A percentile compares a stretch with the other conserved stretches of the same genome.
Conservation (phyloP, 768 basidiomycete genomes). For the Russula compacta region DNA sequence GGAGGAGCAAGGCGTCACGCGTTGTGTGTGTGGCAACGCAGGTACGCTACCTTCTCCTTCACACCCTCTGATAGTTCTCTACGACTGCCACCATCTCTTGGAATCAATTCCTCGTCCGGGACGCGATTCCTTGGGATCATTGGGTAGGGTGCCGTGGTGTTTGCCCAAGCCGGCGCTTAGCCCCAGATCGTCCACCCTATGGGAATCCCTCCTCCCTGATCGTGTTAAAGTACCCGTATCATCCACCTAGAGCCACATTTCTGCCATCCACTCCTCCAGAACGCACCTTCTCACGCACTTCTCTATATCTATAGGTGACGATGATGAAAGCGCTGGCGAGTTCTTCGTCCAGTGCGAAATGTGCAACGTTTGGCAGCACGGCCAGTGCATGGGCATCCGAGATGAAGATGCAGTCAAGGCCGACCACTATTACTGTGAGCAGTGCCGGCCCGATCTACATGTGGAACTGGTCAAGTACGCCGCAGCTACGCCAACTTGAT, state of each 20-base stretch:
- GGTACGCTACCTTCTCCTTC: constrained; percentile 38
- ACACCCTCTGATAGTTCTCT: constrained; percentile 4
- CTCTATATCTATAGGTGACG: constrained; percentile 37
- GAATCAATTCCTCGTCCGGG: neutral
- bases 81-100: neutral
- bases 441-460: constrained; percentile 84
- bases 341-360: constrained; percentile 98
- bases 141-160: neutral
- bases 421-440: constrained; percentile 89
- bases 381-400: constrained; percentile 89
- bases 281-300: constrained; percentile 23
- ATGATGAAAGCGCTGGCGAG: constrained; percentile 77
- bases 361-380: constrained; percentile 98
- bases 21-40: constrained; percentile 78
- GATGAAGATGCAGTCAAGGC: constrained; percentile 62
- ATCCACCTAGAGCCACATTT: neutral
- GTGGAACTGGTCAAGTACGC: constrained; percentile 70
- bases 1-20: constrained; percentile 58
- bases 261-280: constrained; percentile 5
- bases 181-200: neutral
- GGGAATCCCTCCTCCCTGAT: constrained; percentile 1
- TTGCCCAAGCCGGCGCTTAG: constrained; percentile 7
- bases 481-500: constrained; percentile 7
- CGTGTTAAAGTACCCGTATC: neutral
- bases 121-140: constrained; percentile 3